These are phyloP conservation scores for Liquidambar formosana DNA, from an alignment of 164 flowering plant species.

Conservation along the genomic window DNA sequence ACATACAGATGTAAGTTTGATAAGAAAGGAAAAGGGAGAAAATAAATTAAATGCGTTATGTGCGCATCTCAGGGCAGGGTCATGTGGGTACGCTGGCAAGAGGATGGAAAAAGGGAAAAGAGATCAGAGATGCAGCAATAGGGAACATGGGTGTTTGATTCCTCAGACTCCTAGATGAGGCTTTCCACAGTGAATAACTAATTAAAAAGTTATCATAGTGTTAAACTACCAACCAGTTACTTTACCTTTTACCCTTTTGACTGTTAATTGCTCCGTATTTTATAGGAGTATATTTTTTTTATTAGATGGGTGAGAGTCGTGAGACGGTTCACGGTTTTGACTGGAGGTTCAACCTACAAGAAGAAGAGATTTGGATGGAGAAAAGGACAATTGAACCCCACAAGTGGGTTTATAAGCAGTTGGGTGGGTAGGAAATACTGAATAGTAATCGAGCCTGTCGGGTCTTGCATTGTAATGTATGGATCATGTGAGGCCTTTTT, in stretches of 20 bases:
- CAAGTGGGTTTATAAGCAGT: too few species aligned
- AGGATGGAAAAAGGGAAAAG: slow-evolving; percentile 7
- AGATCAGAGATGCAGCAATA: not conserved
- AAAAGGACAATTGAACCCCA: not conserved
- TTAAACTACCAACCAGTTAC: too few species aligned
- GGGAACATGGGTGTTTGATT: slow-evolving; percentile 24
- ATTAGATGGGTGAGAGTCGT: too few species aligned
- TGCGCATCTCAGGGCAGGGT: slow-evolving; percentile 35
- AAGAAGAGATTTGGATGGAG: not conserved
- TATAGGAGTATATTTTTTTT: too few species aligned
- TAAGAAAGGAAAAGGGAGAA: slow-evolving; percentile 8
- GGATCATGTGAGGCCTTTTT: slow-evolving; percentile 17
- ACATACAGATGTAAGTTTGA: not conserved
- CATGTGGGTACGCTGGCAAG: slow-evolving; percentile 34
- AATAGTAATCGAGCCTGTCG: too few species aligned
- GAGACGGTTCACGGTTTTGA: too few species aligned
- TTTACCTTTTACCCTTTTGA: too few species aligned
- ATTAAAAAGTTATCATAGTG: not conserved
- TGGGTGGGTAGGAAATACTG: too few species aligned
- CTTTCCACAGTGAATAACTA: not conserved
- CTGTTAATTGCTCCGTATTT: too few species aligned
- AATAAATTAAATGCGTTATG: slow-evolving; percentile 20
- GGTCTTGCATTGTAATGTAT: not conserved
- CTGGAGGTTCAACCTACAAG: not conserved
- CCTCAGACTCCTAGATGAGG: not conserved